Evolutionary conservation across 2,329 filamentous ascomycete genomes (phyloP).

Genomic region (Xylaria multiplex): DNA sequence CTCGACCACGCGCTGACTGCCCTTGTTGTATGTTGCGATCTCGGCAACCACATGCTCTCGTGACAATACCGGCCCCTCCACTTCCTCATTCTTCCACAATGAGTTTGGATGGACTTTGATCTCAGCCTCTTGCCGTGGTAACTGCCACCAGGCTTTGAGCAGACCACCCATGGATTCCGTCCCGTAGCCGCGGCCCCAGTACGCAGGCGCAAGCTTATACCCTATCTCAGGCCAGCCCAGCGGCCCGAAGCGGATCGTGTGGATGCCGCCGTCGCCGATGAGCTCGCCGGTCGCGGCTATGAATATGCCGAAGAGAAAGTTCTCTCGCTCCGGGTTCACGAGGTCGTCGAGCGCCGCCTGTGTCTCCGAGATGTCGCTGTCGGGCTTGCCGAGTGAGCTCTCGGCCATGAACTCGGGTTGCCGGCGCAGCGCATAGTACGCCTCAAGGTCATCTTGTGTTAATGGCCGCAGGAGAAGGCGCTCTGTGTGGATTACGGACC

Average conservation of each 20-base stretch:
- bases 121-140: constrained; percentile 33
- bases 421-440: constrained; percentile 38
- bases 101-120: constrained; percentile 26
- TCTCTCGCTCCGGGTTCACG: constrained; percentile 11
- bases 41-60: constrained; percentile 41
- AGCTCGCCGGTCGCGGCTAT: constrained; percentile 43
- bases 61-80: neutral
- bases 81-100: constrained; percentile 1
- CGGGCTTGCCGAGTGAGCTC: constrained; percentile 38
- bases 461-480: constrained; percentile 44
- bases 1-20: constrained; percentile 42
- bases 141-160: constrained; percentile 41
- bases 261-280: constrained; percentile 47
- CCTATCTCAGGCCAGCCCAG: constrained; percentile 45
- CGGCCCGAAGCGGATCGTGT: constrained; percentile 32
- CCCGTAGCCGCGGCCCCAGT: constrained; percentile 43
- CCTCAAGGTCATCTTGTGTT: constrained; percentile 37
- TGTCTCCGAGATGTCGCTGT: constrained; percentile 41
- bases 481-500: constrained; percentile 40
- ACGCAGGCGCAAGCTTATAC: constrained; percentile 41
- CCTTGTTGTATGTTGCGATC: constrained; percentile 39
- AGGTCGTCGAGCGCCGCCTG: constrained; percentile 35
- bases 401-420: constrained; percentile 44
- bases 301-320: constrained; percentile 40
- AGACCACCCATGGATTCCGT: constrained; percentile 42